A percentile compares a stretch with the other conserved stretches of the same genome.
phyloP scores from a whole-genome alignment of 306 rosid genomes.

The Sicyos baderoa region DNA sequence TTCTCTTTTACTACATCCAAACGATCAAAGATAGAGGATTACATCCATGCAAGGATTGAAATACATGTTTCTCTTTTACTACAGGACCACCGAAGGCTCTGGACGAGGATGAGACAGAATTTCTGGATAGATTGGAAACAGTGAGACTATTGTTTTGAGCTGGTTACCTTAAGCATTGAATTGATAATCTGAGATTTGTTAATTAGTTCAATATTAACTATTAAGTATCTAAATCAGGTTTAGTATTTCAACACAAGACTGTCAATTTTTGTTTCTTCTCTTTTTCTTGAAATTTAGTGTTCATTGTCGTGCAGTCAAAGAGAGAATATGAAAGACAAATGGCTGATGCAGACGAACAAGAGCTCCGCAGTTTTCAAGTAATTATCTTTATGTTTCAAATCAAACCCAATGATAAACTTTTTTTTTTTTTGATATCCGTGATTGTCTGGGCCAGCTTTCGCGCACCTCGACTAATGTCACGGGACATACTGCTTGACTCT shows the following conservation, averaged over 20 bases:
- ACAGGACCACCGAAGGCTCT: constrained; percentile 95
- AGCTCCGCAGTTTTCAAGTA: constrained; percentile 69
- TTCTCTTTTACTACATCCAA: no score
- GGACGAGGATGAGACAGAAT: constrained; percentile 91
- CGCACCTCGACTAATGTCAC: no score
- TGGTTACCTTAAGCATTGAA: background rate
- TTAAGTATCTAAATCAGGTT: background rate
- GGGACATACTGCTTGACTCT: no score
- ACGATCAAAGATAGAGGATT: background rate
- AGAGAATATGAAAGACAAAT: constrained; percentile 67
- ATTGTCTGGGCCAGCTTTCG: no score
- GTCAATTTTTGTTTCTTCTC: background rate
- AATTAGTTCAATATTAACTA: background rate
- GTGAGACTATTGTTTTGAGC: constrained; percentile 30
- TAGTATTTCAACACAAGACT: background rate
- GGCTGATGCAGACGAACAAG: constrained; percentile 67
- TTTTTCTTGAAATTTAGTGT: background rate
- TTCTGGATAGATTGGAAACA: constrained; percentile 62
- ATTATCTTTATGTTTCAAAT: constrained; percentile 17
- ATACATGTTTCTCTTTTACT: background rate
- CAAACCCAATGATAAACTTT: background rate
- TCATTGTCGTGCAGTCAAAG: constrained; percentile 41
- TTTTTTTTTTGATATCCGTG: no score
- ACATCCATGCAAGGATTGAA: constrained; percentile 6
- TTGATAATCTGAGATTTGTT: background rate